A percentile compares a stretch with the other conserved stretches of the same genome.
phyloP scores from a whole-genome alignment of 176 grass and related monocot genomes.

The Cenchrus fungigraminus region DNA sequence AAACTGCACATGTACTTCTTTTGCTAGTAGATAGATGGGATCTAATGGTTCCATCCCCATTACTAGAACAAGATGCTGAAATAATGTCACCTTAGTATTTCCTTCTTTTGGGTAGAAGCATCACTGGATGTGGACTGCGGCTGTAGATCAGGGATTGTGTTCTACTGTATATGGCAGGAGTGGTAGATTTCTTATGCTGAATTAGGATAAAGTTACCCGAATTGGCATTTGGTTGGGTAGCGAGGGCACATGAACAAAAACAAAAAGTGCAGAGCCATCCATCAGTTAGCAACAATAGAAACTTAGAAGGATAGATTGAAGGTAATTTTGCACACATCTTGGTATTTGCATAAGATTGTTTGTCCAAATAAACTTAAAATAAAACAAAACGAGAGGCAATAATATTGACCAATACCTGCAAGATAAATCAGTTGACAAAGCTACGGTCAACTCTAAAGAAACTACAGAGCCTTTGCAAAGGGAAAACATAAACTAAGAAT shows the following conservation, averaged over 20 bases:
- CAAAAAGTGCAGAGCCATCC: conserved; percentile 37
- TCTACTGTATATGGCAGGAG: no score
- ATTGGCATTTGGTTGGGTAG: no score
- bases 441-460: conserved; percentile 42
- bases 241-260: conserved; percentile 25
- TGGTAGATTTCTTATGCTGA: no score
- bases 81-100: no score
- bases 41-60: no score
- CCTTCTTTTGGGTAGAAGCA: no score
- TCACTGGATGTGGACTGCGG: no score
- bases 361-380: conserved; percentile 33
- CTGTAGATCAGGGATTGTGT: no score
- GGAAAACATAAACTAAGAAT: neutral
- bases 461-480: neutral
- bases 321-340: conserved; percentile 34
- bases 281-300: conserved; percentile 14
- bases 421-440: conserved; percentile 55
- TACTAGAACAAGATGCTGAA: no score
- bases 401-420: conserved; percentile 61
- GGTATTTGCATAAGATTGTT: conserved; percentile 34
- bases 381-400: conserved; percentile 37
- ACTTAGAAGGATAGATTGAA: conserved; percentile 36
- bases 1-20: conserved; percentile 6
- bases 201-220: no score
- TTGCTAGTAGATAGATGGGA: conserved; percentile 30